A percentile compares a stretch with the other conserved stretches of the same genome.
These are phyloP conservation scores for Fabrea salina DNA, from an alignment of 169 alveolate genomes.

Conservation along the genomic window DNA sequence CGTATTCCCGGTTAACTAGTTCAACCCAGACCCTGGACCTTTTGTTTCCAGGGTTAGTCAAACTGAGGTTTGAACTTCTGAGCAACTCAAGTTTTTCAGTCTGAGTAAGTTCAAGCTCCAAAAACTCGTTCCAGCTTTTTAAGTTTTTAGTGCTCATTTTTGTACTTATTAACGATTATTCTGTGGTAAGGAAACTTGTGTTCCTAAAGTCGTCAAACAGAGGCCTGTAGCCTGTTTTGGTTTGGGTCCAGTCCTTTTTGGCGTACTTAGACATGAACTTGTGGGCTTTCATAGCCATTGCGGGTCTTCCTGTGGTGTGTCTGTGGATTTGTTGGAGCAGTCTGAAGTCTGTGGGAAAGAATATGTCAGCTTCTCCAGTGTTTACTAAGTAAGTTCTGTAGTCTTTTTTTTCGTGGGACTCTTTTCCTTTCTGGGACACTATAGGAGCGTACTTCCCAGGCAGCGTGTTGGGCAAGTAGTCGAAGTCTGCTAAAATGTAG, in stretches of 20 bases:
- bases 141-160: no score
- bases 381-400: conserved; percentile 46
- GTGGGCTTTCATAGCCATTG: conserved; percentile 42
- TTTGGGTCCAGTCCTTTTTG: conserved; percentile 56
- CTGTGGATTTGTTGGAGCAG: conserved; percentile 39
- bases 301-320: conserved; percentile 27
- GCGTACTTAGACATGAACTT: conserved; percentile 58
- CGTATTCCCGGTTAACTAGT: no score
- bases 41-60: no score
- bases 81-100: no score
- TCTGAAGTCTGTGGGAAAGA: conserved; percentile 64
- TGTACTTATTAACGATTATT: conserved; percentile 2
- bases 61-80: no score
- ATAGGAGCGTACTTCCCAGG: conserved; percentile 67
- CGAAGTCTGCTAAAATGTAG: conserved; percentile 70
- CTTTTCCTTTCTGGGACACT: conserved; percentile 61
- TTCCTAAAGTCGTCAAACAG: conserved; percentile 71
- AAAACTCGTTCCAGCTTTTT: no score
- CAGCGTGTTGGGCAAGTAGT: conserved; percentile 42
- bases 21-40: no score
- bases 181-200: conserved; percentile 56
- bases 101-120: no score
- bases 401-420: conserved; percentile 63
- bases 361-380: conserved; percentile 72
- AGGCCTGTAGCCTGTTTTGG: conserved; percentile 66